Percentiles rank a stretch among this genome's conserved stretches.
phyloP scores from a whole-genome alignment of 331 rosid species.

The Pyracantha coccinea region DNA sequence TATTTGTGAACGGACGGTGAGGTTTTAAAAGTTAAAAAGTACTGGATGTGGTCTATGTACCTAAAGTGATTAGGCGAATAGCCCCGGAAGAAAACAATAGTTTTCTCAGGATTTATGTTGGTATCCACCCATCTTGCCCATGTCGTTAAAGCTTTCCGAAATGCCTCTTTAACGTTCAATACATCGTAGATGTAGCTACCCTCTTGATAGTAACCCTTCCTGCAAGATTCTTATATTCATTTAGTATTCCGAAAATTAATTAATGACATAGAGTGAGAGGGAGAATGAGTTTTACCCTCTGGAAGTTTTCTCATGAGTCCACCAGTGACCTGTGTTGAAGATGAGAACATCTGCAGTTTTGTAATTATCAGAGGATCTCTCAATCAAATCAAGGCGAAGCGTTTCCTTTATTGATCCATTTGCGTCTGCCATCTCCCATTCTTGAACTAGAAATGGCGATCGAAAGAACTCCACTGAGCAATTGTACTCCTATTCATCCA shows the following conservation, averaged over 20 bases:
- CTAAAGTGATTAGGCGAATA: conserved; percentile 81
- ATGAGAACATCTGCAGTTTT: conserved; percentile 61
- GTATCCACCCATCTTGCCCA: conserved; percentile 86
- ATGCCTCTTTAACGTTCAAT: conserved; percentile 68
- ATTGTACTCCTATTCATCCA: conserved; percentile 48
- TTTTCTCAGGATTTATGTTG: conserved; percentile 55
- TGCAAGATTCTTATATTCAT: conserved; percentile 13
- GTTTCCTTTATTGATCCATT: conserved; percentile 66
- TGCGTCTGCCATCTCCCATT: conserved; percentile 56
- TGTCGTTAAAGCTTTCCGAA: conserved; percentile 66
- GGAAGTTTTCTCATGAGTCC: conserved; percentile 90
- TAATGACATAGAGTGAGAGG: neutral
- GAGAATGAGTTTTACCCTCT: conserved; percentile 38
- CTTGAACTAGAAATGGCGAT: conserved; percentile 85
- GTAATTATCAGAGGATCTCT: conserved; percentile 47
- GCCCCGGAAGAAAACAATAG: conserved; percentile 69
- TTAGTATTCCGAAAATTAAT: neutral
- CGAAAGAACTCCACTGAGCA: conserved; percentile 73
- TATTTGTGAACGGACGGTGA: neutral
- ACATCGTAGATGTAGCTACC: conserved; percentile 62
- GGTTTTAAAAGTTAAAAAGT: neutral
- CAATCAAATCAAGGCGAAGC: conserved; percentile 72
- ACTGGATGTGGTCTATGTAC: conserved; percentile 19
- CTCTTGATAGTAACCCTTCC: conserved; percentile 85
- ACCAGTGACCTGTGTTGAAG: conserved; percentile 93